phyloP scores from a whole-genome alignment of 2,329 filamentous ascomycete genomes.

The Cladosporium sp. region DNA sequence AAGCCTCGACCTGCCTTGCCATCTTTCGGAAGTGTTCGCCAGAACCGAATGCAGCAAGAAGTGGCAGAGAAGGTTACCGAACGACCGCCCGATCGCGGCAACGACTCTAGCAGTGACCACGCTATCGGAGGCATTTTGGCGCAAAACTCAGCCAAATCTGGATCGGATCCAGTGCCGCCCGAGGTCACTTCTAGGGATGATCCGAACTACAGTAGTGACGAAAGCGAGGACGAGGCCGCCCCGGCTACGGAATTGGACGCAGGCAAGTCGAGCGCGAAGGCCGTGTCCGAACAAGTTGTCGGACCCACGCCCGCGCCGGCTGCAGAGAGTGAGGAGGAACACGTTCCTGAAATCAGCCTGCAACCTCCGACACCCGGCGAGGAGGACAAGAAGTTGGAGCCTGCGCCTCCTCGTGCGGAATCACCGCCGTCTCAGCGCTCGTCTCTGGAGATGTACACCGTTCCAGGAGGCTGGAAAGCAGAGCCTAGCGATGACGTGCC shows the following conservation, averaged over 20 bases:
- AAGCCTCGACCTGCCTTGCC: constrained; percentile 68
- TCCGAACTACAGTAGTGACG: constrained; percentile 57
- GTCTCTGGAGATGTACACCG: constrained; percentile 19
- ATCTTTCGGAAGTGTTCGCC: constrained; percentile 62
- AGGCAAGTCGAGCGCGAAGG: not conserved
- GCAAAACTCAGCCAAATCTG: constrained; percentile 43
- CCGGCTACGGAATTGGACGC: constrained; percentile 5
- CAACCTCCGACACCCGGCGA: constrained; percentile 31
- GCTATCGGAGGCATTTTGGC: constrained; percentile 51
- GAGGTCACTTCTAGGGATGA: constrained; percentile 65
- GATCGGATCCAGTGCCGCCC: constrained; percentile 61
- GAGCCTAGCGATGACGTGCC: constrained; percentile 15
- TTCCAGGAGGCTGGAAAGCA: constrained; percentile 24
- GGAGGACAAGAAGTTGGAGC: constrained; percentile 22
- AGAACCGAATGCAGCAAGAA: constrained; percentile 34
- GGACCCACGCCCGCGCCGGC: not conserved
- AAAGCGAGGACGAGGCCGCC: constrained; percentile 25
- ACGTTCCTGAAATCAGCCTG: constrained; percentile 28
- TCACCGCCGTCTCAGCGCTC: constrained; percentile 11
- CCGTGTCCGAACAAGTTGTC: not conserved
- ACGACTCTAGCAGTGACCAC: constrained; percentile 55
- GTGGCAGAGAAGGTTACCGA: constrained; percentile 49
- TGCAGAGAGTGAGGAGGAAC: constrained; percentile 8
- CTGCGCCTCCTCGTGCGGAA: constrained; percentile 1
- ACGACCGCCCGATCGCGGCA: constrained; percentile 31